Evolutionary conservation across 176 grass and related monocot species (phyloP), one percentile per base, ranked within the genome.

Genomic region (Calamus simplicifolius): DNA sequence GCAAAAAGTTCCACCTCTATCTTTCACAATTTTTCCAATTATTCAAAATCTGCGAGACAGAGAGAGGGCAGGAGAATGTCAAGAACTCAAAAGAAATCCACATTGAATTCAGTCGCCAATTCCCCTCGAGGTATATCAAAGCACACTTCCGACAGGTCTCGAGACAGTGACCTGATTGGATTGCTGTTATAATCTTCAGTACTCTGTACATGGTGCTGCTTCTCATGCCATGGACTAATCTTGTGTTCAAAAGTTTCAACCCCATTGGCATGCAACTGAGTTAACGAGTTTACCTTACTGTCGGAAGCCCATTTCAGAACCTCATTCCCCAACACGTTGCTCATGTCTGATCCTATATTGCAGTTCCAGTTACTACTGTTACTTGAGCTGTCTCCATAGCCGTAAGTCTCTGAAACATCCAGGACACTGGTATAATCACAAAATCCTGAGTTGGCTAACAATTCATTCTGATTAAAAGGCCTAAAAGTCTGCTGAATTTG

Each of bases 331-430:
- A 86, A 49, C 50, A 53, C 67, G 30, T 71, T 54, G 54, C 19
- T 82, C 8, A 6, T 62, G 54, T 90, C 87, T 17, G 75, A 15
- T 18, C 73, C 67, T 7, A 65, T 59, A 57, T 74, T 68, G 67
- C 82, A 79, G 71, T 70, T 87, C 83, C 80, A 87, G 66, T 87
- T 87, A 68, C 80, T 93, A 68, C 87, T 83, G 73, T 91, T 87
- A 65, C 88, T 87, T 19, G 83, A 93, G 74, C 83, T 87, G 55
- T 92, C 88, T 38, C 80, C 80, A 19, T 81, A 84, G 57, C 88
- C 75, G 49, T 87, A 81, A 75, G 77, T 84, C 80, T 93, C 88
- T 2, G 88, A 84, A 29, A 78, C 83, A 69, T 93, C 83, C 38
- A 87, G 75, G 66, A 81, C 83, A 49, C 70, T 83, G 63, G 73